phyloP scores from a whole-genome alignment of 805 yeast species.

The Phaffomyces antillensis region DNA sequence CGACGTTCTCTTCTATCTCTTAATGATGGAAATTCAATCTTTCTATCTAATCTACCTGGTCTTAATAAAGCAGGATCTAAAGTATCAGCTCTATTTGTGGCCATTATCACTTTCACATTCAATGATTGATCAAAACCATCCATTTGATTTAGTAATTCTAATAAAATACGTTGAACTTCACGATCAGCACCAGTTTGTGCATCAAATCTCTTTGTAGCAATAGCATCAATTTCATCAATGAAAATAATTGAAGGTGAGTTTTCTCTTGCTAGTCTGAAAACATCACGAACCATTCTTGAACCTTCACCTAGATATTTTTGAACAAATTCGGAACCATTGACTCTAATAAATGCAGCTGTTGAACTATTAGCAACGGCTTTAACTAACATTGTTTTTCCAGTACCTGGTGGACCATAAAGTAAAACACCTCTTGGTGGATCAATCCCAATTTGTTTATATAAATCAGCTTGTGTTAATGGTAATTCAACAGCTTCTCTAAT shows the following conservation, averaged over 20 bases:
- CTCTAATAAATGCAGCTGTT: constrained; percentile 92
- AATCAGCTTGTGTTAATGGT: constrained; percentile 91
- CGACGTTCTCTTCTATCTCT: constrained; percentile 98
- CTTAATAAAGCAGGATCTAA: constrained; percentile 96
- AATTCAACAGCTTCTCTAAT: constrained; percentile 97
- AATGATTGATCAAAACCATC: constrained; percentile 97
- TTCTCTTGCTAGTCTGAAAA: constrained; percentile 93
- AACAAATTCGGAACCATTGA: constrained; percentile 96
- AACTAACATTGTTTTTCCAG: constrained; percentile 98
- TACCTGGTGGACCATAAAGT: constrained; percentile 99
- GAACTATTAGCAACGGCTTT: constrained; percentile 98
- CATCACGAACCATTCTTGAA: constrained; percentile 99
- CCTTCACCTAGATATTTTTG: constrained; percentile 99
- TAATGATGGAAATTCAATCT: constrained; percentile 93
- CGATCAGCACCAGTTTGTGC: constrained; percentile 99
- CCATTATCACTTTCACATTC: constrained; percentile 97
- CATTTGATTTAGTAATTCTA: constrained; percentile 96
- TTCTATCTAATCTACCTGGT: constrained; percentile 97
- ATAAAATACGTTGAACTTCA: constrained; percentile 95
- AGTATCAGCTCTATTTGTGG: constrained; percentile 98
- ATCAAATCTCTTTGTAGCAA: constrained; percentile 97
- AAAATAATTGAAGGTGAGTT: constrained; percentile 95
- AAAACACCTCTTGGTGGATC: constrained; percentile 98
- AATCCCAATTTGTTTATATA: constrained; percentile 95
- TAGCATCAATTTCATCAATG: constrained; percentile 98